Conservation (phyloP, 169 alveolate genomes). For the Plasmodium adleri region DNA sequence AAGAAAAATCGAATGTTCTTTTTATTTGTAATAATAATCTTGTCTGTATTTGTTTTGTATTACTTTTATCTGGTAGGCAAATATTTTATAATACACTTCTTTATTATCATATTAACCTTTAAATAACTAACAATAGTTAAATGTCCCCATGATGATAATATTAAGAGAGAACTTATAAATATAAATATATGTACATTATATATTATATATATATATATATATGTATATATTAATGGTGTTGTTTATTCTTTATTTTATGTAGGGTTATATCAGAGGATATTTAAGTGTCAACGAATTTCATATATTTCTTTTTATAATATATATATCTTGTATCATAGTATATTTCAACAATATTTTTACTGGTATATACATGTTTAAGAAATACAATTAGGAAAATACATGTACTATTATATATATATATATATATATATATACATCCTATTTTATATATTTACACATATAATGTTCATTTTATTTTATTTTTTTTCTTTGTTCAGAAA, state of each 20-base stretch:
- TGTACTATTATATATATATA: neutral
- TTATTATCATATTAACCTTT: neutral
- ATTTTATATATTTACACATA: slow-evolving; percentile 1
- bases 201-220: neutral
- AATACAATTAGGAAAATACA: neutral
- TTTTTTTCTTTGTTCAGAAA: slow-evolving; percentile 27
- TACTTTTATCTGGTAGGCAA: slow-evolving; percentile 55
- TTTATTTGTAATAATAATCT: slow-evolving; percentile 14
- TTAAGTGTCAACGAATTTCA: slow-evolving; percentile 38
- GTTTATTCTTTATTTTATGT: no score
- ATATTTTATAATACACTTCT: neutral
- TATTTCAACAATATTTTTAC: slow-evolving; percentile 36
- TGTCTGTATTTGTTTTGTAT: slow-evolving; percentile 43
- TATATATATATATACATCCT: neutral
- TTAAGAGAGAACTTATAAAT: neutral
- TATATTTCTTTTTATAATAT: slow-evolving; percentile 19
- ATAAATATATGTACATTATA: neutral
- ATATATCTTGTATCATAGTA: slow-evolving; percentile 22
- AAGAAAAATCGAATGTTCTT: slow-evolving; percentile 30
- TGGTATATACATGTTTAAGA: slow-evolving; percentile 18
- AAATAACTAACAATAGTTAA: neutral
- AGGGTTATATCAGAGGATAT: slow-evolving; percentile 9
- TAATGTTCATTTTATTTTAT: neutral
- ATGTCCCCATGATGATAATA: neutral
- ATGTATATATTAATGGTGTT: no score